phyloP scores from a whole-genome alignment of 1,139 yeast genomes.

The Candida tropicalis region DNA sequence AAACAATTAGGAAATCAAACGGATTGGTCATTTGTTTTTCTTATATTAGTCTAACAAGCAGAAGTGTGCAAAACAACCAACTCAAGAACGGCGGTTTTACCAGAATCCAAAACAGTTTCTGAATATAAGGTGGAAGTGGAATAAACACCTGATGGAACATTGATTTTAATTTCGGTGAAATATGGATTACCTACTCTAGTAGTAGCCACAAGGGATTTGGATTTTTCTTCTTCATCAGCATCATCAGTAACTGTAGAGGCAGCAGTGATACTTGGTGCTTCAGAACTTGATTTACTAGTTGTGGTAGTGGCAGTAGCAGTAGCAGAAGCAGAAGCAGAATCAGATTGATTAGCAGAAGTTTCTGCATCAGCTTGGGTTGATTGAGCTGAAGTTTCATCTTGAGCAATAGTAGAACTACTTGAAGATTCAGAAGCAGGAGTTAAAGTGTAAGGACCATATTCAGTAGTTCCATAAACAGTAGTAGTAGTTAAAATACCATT shows the following conservation, averaged over 20 bases:
- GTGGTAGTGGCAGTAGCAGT: slow-evolving; percentile 7
- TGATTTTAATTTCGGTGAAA: slow-evolving; percentile 14
- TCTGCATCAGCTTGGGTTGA: too few species aligned
- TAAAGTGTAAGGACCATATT: slow-evolving; percentile 13
- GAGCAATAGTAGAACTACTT: slow-evolving; percentile 12
- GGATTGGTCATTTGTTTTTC: too few species aligned
- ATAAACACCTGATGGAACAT: slow-evolving; percentile 28
- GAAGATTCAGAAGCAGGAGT: slow-evolving; percentile 12
- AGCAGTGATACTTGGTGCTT: slow-evolving; percentile 8
- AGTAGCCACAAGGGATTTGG: background rate
- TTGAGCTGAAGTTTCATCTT: too few species aligned
- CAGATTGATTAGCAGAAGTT: slow-evolving; percentile 7
- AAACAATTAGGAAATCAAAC: background rate
- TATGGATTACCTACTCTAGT: slow-evolving; percentile 4
- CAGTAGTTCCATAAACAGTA: slow-evolving; percentile 28
- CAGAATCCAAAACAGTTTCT: slow-evolving; percentile 26
- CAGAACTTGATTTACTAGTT: slow-evolving; percentile 8
- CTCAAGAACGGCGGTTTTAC: slow-evolving; percentile 34
- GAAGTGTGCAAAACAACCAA: slow-evolving; percentile 35
- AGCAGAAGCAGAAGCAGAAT: slow-evolving; percentile 10
- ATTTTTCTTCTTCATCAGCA: slow-evolving; percentile 1
- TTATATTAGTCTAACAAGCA: slow-evolving; percentile 23
- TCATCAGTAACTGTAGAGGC: slow-evolving; percentile 6
- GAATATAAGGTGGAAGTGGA: slow-evolving; percentile 28
- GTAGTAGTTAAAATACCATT: slow-evolving; percentile 38